Conservation (phyloP, 257 asterid genomes). For the Echites panduratus region DNA sequence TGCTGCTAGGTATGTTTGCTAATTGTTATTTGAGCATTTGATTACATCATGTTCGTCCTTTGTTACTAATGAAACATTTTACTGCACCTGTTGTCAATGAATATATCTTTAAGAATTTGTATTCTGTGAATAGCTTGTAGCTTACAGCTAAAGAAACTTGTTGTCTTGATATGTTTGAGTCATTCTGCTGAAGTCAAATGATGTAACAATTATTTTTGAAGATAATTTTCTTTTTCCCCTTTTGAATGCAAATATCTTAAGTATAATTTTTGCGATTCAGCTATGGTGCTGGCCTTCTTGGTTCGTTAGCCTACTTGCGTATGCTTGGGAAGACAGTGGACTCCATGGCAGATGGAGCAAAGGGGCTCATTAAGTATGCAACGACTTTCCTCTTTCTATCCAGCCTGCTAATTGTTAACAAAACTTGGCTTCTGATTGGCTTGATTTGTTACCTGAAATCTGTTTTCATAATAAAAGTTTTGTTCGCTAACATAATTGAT, state of each 20-base stretch:
- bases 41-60: not conserved
- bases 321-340: conserved; percentile 90
- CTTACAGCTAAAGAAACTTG: not conserved
- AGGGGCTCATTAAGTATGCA: conserved; percentile 70
- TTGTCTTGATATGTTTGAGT: not conserved
- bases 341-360: conserved; percentile 88
- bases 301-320: conserved; percentile 78
- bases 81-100: not conserved
- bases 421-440: too few species aligned
- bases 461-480: not conserved
- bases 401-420: too few species aligned
- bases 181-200: not conserved
- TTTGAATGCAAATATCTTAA: conserved; percentile 6
- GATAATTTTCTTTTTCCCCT: not conserved
- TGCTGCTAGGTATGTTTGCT: conserved; percentile 52
- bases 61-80: not conserved
- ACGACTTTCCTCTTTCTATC: conserved; percentile 3
- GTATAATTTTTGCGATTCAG: conserved; percentile 34
- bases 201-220: not conserved
- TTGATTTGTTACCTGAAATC: not conserved
- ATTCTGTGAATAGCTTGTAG: not conserved
- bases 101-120: not conserved
- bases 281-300: conserved; percentile 75
- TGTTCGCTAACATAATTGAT: not conserved
- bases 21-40: conserved; percentile 1